Base-by-base conservation (phyloP, 2,329 filamentous ascomycete species). In the Trichophyton schoenleinii region DNA sequence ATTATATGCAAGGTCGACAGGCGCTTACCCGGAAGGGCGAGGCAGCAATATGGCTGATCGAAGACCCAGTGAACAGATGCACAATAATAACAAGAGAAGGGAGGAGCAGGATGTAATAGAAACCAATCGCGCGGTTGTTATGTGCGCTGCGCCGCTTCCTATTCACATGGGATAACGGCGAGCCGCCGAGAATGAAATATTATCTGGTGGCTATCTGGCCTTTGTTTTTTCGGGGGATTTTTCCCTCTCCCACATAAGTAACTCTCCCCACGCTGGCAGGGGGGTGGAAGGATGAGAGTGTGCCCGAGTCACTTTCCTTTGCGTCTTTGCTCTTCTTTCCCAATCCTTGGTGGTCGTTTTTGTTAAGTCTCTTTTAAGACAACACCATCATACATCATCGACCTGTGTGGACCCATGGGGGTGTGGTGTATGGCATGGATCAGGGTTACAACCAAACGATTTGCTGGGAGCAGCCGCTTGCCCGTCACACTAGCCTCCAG, bases 391-490 rank as follows among this genome's bases (percentile, higher is more conserved):
- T 28, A 53, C 49, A 28, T 20, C 49, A 53, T 31, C 34, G 9
- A 31, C 22, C 2, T 22, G 18, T 22, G 49, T 53, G 22, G 49
- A n/a, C 31, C 22, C 49, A 34, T 53, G 22, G 44, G 20, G 20
- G 46, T 52, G 46, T 52, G 46, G 46, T 52, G 49, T 53, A 34
- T 20, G 31, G 31, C 49, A 53, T 53, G 49, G 49, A 34, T 53
- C 49, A 53, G 49, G 49, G 49, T 53, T 53, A 15, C 49, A 34
- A n/a, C 49, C 49, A 53, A 53, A 34, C 49, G 49, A 53, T 53
- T 53, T 53, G 49, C 49, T 53, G n/a, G 49, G 49, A 53, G 49
- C 49, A 31, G 49, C 49, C 49, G 49, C 49, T 34, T 53, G 49
- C 49, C 49, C 22, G 49, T 53, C 28, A n/a, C 49, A 53, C 49